Percentiles rank a stretch among this genome's conserved stretches.
Conservation (phyloP, 1,284 basidiomycete genomes). For the Agroathelia rolfsii region DNA sequence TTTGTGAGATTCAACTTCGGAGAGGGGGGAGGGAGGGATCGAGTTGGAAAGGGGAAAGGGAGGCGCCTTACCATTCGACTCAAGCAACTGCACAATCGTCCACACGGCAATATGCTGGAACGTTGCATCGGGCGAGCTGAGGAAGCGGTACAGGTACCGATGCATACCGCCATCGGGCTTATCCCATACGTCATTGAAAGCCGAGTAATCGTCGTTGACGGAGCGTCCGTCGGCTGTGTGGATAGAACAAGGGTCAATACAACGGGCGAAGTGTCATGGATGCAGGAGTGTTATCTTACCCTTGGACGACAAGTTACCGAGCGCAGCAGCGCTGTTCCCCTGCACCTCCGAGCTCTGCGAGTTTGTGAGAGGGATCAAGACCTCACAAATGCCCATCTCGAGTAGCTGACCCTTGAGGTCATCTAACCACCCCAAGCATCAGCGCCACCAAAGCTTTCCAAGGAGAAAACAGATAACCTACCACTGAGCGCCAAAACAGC, state of each 20-base stretch:
- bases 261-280: slow-evolving; percentile 5
- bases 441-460: slow-evolving; percentile 2
- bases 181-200: slow-evolving; percentile 98
- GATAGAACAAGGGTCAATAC: slow-evolving; percentile 5
- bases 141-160: slow-evolving; percentile 89
- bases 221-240: slow-evolving; percentile 53
- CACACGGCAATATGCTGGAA: slow-evolving; percentile 99
- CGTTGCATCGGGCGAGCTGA: slow-evolving; percentile 92
- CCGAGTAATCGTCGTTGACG: slow-evolving; percentile 89
- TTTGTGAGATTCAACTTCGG: slow-evolving; percentile 7
- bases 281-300: slow-evolving; percentile 36
- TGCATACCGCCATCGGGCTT: slow-evolving; percentile 97
- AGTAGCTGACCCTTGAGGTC: slow-evolving; percentile 91
- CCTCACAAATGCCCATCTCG: slow-evolving; percentile 98
- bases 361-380: slow-evolving; percentile 93
- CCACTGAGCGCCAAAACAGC: slow-evolving; percentile 91
- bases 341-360: slow-evolving; percentile 97
- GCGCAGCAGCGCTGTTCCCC: slow-evolving; percentile 95
- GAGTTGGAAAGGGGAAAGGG: too few species aligned
- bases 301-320: slow-evolving; percentile 96
- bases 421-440: slow-evolving; percentile 38
- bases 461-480: slow-evolving; percentile 29
- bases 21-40: too few species aligned
- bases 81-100: slow-evolving; percentile 96
- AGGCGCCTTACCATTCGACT: slow-evolving; percentile 74